Base-by-base conservation (phyloP, 306 rosid species). In the Potentilla sterilis region DNA sequence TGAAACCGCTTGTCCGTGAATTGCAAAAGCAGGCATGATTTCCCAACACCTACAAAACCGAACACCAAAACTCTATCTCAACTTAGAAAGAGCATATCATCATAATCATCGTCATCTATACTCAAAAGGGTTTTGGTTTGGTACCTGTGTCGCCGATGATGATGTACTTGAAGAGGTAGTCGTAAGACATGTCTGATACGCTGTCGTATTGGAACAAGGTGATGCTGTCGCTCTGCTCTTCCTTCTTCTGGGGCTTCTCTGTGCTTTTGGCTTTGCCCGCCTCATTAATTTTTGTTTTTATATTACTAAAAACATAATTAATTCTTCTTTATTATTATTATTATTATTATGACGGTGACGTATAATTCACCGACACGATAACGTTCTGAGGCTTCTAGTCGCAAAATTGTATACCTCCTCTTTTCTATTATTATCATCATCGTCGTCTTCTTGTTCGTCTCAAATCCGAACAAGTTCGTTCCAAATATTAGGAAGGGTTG, bases 61-160 rank as follows among this genome's bases (percentile, higher is more conserved):
- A 42, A 72, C 9, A 18, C 19, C 61, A 52, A 52, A 59, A 59
- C 11, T 28, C 1, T 28, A 0, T 28, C 28, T 28, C 28, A 28
- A 28, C 28, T 28, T 28, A 28, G 28, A 28, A 28, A 28, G 28
- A 28, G 28, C 1, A 0, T 28, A 28, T 28, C 0, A 28, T 28
- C 28, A 28, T 28, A 28, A 28, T 28, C 28, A 28, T 11, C 41
- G 0, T 42, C 12, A 19, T 14, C 4, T 24, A 58, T 55, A 7
- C 82, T 81, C 1, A 28, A 28, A 28, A 74, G 80, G 82, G 82
- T 57, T 77, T 75, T 9, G 65, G 44, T 12, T 4, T 2, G 1
- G 19, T 22, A 87, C 98, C 98, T 87, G 98, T 94, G 90, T 94
- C 98, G 21, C 98, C 98, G 86, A 94, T 94, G 87, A 94, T 91